Evolutionary conservation across 306 rosid genomes (phyloP), one percentile per base, ranked within the genome.

Genomic region (Cicer chorassanicum): DNA sequence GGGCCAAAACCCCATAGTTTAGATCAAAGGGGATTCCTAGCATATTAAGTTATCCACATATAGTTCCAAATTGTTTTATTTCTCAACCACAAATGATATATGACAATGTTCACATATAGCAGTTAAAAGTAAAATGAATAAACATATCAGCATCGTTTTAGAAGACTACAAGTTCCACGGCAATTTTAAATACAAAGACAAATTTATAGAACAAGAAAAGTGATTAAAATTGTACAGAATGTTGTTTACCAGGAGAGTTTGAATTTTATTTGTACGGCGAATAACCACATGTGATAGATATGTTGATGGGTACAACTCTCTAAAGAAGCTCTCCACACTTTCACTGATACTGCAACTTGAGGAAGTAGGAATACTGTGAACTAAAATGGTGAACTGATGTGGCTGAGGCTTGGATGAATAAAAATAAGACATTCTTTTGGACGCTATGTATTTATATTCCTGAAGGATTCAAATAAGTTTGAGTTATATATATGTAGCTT

Each of bases 341-440:
- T 91, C 90, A 48, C 90, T 86, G 87, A 91, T 80, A 53, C 80
- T 75, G 77, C 80, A 34, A 60, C 83, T 74, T 14, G 56, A 39
- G 38, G 93, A 76, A 72, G 71, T 73, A 42, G 98, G 96, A 65
- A 91, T 87, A 77, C 92, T 84, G 36, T 70, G 93, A 80, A 89
- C 97, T 82, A 93, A 81, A 83, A 93, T 77, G 24, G 97, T 89
- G 87, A 93, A 93, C 49, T 91, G 96, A 78, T 93, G 97, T 14
- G 93, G 97, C 78, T 85, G 94, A 70, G 96, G 98, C 74, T 88
- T 68, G 79, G 93, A 93, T 57, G 96, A 83, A 80, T 80, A 62
- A 74, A 93, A 93, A 83, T 88, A 89, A 48, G 89, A 89, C 12
- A 85, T 74, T 83, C 98, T 89, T 81, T 72, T 91, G 2, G 85